A percentile compares a stretch with the other conserved stretches of the same genome.
phyloP scores from a whole-genome alignment of 192 early-diverging fungal genomes.

The Dissophora ornata region DNA sequence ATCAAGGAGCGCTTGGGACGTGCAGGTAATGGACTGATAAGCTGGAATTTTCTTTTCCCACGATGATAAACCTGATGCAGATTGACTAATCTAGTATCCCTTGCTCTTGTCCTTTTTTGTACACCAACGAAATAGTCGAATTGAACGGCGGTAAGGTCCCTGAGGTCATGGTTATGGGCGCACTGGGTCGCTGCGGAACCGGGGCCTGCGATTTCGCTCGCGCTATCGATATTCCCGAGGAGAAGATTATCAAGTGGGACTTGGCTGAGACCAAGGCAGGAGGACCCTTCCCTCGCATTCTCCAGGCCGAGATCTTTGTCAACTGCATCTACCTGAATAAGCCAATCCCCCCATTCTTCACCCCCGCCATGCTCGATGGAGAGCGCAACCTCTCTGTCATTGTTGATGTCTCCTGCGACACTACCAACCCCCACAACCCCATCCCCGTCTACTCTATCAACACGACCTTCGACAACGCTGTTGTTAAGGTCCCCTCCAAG shows the following conservation, averaged over 20 bases:
- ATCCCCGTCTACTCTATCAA: slow-evolving; percentile 93
- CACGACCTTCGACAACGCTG: slow-evolving; percentile 96
- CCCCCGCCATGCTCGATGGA: slow-evolving; percentile 78
- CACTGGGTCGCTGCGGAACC: slow-evolving; percentile 92
- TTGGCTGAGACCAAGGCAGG: slow-evolving; percentile 92
- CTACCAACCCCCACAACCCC: slow-evolving; percentile 97
- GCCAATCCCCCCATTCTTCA: slow-evolving; percentile 95
- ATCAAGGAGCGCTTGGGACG: slow-evolving; percentile 69
- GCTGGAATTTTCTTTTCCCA: neutral
- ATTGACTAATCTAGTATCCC: neutral
- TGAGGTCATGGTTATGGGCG: slow-evolving; percentile 97
- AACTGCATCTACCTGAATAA: slow-evolving; percentile 98
- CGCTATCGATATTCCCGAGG: slow-evolving; percentile 84
- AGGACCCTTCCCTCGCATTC: slow-evolving; percentile 93
- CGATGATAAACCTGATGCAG: too few species aligned
- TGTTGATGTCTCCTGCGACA: slow-evolving; percentile 95
- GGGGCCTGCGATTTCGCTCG: slow-evolving; percentile 88
- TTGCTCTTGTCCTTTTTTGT: slow-evolving; percentile 1
- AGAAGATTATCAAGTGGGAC: slow-evolving; percentile 94
- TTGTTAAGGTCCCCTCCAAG: slow-evolving; percentile 72
- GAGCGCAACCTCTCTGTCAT: slow-evolving; percentile 84
- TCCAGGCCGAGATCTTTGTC: slow-evolving; percentile 93
- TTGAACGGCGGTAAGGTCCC: slow-evolving; percentile 74
- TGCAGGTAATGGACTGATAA: slow-evolving; percentile 60
- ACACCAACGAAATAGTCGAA: slow-evolving; percentile 37